Evolutionary conservation across 2,329 filamentous ascomycete genomes (phyloP), one percentile per base, ranked within the genome.

Genomic region (Beauveria rudraprayagi): DNA sequence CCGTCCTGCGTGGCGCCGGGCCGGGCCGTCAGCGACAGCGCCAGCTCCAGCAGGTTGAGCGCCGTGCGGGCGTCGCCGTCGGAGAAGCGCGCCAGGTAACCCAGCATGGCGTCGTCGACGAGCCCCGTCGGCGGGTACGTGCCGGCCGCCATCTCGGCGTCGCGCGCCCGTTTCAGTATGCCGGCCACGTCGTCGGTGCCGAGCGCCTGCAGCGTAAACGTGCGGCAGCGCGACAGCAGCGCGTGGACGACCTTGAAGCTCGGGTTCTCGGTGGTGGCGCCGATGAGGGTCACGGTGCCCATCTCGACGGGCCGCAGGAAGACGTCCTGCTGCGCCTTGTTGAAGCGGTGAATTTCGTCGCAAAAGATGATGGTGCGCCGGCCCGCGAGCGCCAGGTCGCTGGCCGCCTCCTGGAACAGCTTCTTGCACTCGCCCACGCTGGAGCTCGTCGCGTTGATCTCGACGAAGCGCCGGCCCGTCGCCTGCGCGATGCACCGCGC

Each of bases 311-410:
- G 93, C 17, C 89, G 91, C 1, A 99, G 79, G 67, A 97, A 97
- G 1, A 97, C 89, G 73, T 97, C 94, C 71, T 99, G 94, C 72
- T 97, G 94, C 0, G 87, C 82, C 75, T 96, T 97, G 67, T 83
- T 89, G 78, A 96, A 96, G 30, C 93, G 81, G 74, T 96, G 92
- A 53, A 97, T 94, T 78, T 97, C 94, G 76, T 99, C 94, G 76
- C 93, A 97, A 73, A 99, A 99, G 65, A 99, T 86, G 65, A 99
- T 96, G 0, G 94, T 97, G 76, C 90, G 93, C 63, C 92, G 83
- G 1, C 93, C 93, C 0, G 91, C 95, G 56, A 97, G 78, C 1
- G 80, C 77, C 52, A 92, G 76, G 71, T 97, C 94, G 68, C 86
- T 90, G 63, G 84, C 85, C 0, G 94, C 92, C 66, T 97, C 92